Evolutionary conservation across 192 early-diverging fungal genomes (phyloP), one percentile per base, ranked within the genome.

Genomic region (Chytriomyces sp.): DNA sequence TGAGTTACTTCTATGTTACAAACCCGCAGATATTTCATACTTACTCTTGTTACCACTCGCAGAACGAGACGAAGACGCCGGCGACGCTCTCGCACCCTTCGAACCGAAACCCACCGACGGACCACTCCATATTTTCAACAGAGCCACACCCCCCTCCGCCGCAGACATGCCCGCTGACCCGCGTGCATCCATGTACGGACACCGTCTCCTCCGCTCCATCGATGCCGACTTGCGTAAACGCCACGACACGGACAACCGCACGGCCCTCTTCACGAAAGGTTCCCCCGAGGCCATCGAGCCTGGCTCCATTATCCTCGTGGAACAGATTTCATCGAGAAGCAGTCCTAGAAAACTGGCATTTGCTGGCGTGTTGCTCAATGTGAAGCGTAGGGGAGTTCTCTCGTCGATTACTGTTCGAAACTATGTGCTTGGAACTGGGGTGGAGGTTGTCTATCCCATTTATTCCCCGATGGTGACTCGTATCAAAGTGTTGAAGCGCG

Each of bases 401-500:
- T 77, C 84, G 23, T 82, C 82, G 48, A 82, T 89, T 45, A 77
- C 82, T 0, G 35, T 89, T 46, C 67, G 88, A 3, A 86, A 85
- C 61, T 81, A 83, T 35, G 80, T 89, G 9, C 64, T 85, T 44
- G 84, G 85, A 44, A 84, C 84, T 20, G 88, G 84, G 61, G 85
- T 89, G 26, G 85, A 89, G 74, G 78, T 85, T 78, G 79, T 79
- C 24, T 82, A 86, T 68, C 88, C 88, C 26, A 73, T 86, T 13
- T 89, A 79, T 67, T 80, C 82, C 16, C 88, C 88, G 0, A 79
- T 78, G 64, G 84, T 89, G 43, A 77, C 68, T 24, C 79, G 82
- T 49, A 86, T 89, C 50, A 81, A 80, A 67, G 82, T 86, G 46
- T 79, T 87, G 61, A 82, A 87, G 78, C 64, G 67, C 61, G 80